A percentile compares a stretch with the other conserved stretches of the same genome.
phyloP scores from a whole-genome alignment of 129 eudicot genomes.

The Helianthus annuus region DNA sequence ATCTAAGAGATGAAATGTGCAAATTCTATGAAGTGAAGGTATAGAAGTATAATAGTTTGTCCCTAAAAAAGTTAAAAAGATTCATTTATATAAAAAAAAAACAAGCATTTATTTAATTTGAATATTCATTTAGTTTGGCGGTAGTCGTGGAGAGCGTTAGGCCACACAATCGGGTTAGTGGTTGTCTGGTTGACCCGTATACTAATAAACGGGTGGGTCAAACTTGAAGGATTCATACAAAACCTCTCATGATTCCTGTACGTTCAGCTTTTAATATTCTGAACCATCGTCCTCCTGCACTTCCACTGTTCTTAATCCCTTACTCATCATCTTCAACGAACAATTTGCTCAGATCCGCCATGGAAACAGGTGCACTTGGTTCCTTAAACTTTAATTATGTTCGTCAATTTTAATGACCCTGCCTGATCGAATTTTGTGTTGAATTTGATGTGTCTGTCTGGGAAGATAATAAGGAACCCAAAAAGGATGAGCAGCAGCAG shows the following conservation, averaged over 20 bases:
- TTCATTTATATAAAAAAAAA: no score
- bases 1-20: no score
- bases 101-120: neutral
- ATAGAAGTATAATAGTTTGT: no score
- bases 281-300: slow-evolving; percentile 2
- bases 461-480: slow-evolving; percentile 34
- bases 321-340: slow-evolving; percentile 3
- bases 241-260: slow-evolving; percentile 26
- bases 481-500: slow-evolving; percentile 32
- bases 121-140: neutral
- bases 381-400: neutral
- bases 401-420: neutral
- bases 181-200: slow-evolving; percentile 5
- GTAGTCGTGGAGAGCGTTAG: slow-evolving; percentile 8
- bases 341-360: slow-evolving; percentile 18
- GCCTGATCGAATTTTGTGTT: neutral
- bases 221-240: neutral
- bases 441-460: slow-evolving; percentile 13
- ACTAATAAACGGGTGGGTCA: slow-evolving; percentile 1
- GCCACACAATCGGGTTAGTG: slow-evolving; percentile 8
- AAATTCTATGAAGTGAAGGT: no score
- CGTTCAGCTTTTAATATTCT: slow-evolving; percentile 19
- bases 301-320: slow-evolving; percentile 8
- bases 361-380: slow-evolving; percentile 33
- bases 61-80: no score